Conservation (phyloP, 805 yeast species). For the Nakazawaea sp. region DNA sequence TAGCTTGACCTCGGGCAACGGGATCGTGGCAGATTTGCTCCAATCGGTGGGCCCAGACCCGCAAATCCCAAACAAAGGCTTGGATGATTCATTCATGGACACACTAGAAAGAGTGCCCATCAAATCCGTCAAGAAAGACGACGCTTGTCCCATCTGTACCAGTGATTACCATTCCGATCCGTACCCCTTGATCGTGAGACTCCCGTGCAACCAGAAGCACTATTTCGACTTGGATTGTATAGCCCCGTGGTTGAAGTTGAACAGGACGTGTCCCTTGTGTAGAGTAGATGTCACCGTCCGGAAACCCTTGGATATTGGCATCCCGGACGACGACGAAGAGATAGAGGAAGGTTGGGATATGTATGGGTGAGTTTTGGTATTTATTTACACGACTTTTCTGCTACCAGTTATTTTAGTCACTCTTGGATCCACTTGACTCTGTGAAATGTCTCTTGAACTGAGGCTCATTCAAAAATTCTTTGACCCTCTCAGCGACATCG, state of each 20-base stretch:
- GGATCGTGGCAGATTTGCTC: slow-evolving; percentile 1
- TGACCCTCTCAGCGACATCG: slow-evolving; percentile 58
- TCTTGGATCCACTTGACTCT: no score
- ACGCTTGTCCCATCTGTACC: slow-evolving; percentile 83
- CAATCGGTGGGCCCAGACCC: not conserved
- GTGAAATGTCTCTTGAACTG: slow-evolving; percentile 54
- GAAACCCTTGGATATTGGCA: slow-evolving; percentile 35
- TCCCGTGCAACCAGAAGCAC: slow-evolving; percentile 66
- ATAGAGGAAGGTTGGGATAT: slow-evolving; percentile 71
- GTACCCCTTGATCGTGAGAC: slow-evolving; percentile 71
- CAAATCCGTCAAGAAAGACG: slow-evolving; percentile 34
- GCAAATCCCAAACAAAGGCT: slow-evolving; percentile 34
- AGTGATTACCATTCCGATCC: slow-evolving; percentile 62
- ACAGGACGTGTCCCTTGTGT: slow-evolving; percentile 81
- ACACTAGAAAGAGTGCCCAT: slow-evolving; percentile 64
- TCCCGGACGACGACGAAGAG: slow-evolving; percentile 40
- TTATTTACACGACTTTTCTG: no score
- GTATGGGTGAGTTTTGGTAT: slow-evolving; percentile 64
- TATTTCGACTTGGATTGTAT: slow-evolving; percentile 86
- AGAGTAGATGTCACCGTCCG: slow-evolving; percentile 64
- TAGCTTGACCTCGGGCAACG: slow-evolving; percentile 1
- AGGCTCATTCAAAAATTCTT: slow-evolving; percentile 65
- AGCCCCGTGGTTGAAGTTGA: slow-evolving; percentile 77
- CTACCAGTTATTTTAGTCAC: no score
- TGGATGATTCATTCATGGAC: slow-evolving; percentile 66